These are phyloP conservation scores for Zygosaccharomyces rouxii DNA, from an alignment of 805 yeast species.

Conservation along the genomic window DNA sequence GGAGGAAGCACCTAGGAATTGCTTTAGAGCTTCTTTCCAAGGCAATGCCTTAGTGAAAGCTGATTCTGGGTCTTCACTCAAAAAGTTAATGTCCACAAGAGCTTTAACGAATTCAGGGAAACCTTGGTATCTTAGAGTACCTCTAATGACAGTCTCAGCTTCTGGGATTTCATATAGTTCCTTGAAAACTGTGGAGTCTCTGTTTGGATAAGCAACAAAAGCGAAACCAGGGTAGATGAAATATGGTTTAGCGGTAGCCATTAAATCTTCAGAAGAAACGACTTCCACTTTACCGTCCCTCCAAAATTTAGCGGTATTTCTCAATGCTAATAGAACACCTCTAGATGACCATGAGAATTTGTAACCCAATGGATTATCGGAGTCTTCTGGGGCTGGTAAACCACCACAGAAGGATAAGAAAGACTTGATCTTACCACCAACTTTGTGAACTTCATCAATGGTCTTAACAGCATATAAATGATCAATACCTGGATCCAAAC, in stretches of 20 bases:
- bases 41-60: slow-evolving; percentile 55
- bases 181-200: slow-evolving; percentile 93
- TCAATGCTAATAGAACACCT: slow-evolving; percentile 92
- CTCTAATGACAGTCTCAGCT: slow-evolving; percentile 94
- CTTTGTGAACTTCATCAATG: slow-evolving; percentile 90
- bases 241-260: slow-evolving; percentile 94
- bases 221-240: slow-evolving; percentile 94
- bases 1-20: slow-evolving; percentile 70
- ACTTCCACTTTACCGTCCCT: slow-evolving; percentile 77
- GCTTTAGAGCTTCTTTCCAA: slow-evolving; percentile 86
- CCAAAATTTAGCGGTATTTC: slow-evolving; percentile 89
- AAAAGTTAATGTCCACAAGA: slow-evolving; percentile 88
- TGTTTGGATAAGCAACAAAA: slow-evolving; percentile 93
- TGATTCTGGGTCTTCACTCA: slow-evolving; percentile 68
- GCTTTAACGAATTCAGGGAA: slow-evolving; percentile 98
- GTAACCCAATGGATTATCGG: slow-evolving; percentile 97
- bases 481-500: slow-evolving; percentile 98
- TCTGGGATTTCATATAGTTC: slow-evolving; percentile 93
- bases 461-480: slow-evolving; percentile 98
- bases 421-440: slow-evolving; percentile 87
- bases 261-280: slow-evolving; percentile 82
- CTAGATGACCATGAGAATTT: slow-evolving; percentile 99
- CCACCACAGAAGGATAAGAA: slow-evolving; percentile 99
- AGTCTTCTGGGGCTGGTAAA: slow-evolving; percentile 95
- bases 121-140: slow-evolving; percentile 96